phyloP scores from a whole-genome alignment of 495 filamentous ascomycete species.

The Geoglossum glabrum region DNA sequence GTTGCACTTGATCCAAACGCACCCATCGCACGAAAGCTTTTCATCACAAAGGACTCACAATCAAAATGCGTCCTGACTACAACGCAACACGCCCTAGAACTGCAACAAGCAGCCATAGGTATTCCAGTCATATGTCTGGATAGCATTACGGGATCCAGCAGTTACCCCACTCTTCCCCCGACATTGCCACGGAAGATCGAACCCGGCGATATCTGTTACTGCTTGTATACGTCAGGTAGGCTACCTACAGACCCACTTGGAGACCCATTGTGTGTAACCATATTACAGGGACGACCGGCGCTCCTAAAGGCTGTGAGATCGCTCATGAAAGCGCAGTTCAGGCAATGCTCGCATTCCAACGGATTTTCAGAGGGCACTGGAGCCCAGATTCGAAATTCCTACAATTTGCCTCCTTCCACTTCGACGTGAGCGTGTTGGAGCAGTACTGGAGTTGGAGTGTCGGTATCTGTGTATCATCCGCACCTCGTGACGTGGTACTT shows the following conservation, averaged over 20 bases:
- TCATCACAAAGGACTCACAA: slow-evolving; percentile 42
- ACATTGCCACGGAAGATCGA: slow-evolving; percentile 12
- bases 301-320: slow-evolving; percentile 57
- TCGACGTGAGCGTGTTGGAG: slow-evolving; percentile 73
- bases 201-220: slow-evolving; percentile 39
- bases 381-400: slow-evolving; percentile 49
- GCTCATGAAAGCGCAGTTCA: slow-evolving; percentile 58
- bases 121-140: slow-evolving; percentile 21
- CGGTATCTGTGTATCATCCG: slow-evolving; percentile 59
- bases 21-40: slow-evolving; percentile 38
- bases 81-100: slow-evolving; percentile 13
- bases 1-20: slow-evolving; percentile 51
- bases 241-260: neutral
- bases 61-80: slow-evolving; percentile 32
- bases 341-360: slow-evolving; percentile 51
- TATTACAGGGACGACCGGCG: slow-evolving; percentile 37
- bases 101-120: slow-evolving; percentile 15
- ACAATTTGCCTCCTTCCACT: slow-evolving; percentile 78
- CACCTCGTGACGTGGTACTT: slow-evolving; percentile 56
- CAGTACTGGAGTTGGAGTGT: slow-evolving; percentile 83
- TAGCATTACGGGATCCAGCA: neutral
- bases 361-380: slow-evolving; percentile 52
- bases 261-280: neutral
- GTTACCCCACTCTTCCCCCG: slow-evolving; percentile 7
- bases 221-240: slow-evolving; percentile 57